Conservation (phyloP, 805 yeast genomes). For the Starmerella vitae region DNA sequence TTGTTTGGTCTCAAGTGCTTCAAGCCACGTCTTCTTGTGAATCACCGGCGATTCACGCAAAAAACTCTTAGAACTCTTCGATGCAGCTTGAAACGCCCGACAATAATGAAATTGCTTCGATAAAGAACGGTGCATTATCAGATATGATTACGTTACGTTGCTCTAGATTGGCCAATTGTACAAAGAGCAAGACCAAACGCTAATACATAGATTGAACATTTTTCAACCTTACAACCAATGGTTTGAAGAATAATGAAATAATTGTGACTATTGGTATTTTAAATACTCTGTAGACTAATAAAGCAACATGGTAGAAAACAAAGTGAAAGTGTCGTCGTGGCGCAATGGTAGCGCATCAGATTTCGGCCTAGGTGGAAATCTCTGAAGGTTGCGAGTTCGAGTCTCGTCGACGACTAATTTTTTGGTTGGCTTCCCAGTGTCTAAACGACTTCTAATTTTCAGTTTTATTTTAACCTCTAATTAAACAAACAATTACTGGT, state of each 20-base stretch:
- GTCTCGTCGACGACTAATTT: constrained; percentile 21
- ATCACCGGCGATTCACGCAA: constrained; percentile 29
- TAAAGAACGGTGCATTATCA: background rate
- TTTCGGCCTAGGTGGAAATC: constrained; percentile 17
- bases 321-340: constrained; percentile 20
- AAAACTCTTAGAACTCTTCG: background rate
- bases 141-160: too few species aligned
- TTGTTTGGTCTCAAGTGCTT: constrained; percentile 62
- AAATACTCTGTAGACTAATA: too few species aligned
- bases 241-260: background rate
- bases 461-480: too few species aligned
- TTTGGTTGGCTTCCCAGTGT: constrained; percentile 1
- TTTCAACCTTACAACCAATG: background rate
- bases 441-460: background rate
- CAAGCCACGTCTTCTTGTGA: constrained; percentile 65
- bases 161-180: too few species aligned
- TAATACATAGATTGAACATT: too few species aligned
- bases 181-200: too few species aligned
- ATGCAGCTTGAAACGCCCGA: constrained; percentile 1
- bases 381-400: constrained; percentile 23
- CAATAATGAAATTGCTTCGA: constrained; percentile 1
- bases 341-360: constrained; percentile 24
- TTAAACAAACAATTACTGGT: too few species aligned
- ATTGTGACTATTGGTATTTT: too few species aligned
- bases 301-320: too few species aligned